Base-by-base conservation (phyloP, 2,329 filamentous ascomycete genomes). In the Phoma sp. region DNA sequence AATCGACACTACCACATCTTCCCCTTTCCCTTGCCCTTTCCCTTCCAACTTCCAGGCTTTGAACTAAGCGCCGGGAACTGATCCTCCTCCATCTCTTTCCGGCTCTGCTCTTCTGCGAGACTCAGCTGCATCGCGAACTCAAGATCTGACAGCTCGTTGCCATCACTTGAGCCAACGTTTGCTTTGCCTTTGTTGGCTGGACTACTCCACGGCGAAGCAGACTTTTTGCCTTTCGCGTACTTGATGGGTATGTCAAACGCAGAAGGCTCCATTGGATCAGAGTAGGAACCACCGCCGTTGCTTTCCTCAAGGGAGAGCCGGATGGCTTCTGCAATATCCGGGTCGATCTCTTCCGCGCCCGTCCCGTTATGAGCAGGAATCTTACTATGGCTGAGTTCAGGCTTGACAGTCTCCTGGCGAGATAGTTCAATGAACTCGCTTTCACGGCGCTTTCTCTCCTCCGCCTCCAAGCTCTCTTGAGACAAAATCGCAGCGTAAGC, bases 401-500 rank as follows among this genome's bases (percentile, higher is more conserved):
- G 53, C 33, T 51, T 57, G 43, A 51, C 17, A 3, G 46, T 51
- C 2, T 57, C 43, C 13, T 51, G 48, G 12, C 48, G 46, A 36
- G 47, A 51, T 4, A 51, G 10, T 5, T 77, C 78, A 7, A 69
- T 58, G 6, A 68, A 69, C 19, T 74, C 74, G 38, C 76, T 81
- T 56, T 68, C 73, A 13, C 76, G 74, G 36, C 82, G 82, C 31
- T 73, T 67, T 40, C 78, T 76, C 44, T 85, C 64, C 15, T 75
- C 84, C 22, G 74, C 77, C 43, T 80, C 79, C 43, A 82, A 77
- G 7, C 80, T 76, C 65, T 88, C 86, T 68, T 88, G 81, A 44
- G 85, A 87, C 32, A 88, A 71, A 71, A 88, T 77, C 13, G 82
- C 81, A 7, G 86, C 86, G 69, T 88, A 88, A 2, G 84, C 84